Conservation (phyloP, 345 rosid species). For the Zanthoxylum bungeanum region DNA sequence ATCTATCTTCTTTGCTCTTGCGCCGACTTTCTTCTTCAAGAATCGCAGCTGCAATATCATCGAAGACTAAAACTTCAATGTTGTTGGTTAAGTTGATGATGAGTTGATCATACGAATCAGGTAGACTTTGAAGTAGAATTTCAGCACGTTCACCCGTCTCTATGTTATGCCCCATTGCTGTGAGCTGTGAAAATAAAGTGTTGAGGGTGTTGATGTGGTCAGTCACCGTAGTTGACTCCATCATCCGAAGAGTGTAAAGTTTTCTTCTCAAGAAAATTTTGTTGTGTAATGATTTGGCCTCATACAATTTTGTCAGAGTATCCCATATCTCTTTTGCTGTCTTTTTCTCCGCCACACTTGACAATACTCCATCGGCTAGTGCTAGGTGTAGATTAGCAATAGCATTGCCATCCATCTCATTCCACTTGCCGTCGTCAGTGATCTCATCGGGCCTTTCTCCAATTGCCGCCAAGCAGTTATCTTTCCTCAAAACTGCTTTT, state of each 20-base stretch:
- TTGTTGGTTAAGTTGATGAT: too few relatives aligned
- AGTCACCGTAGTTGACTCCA: too few relatives aligned
- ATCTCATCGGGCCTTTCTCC: background rate
- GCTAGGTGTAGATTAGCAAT: background rate
- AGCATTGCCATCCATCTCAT: constrained; percentile 3
- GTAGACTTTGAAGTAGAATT: background rate
- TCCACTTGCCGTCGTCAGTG: background rate
- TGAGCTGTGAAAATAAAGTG: too few relatives aligned
- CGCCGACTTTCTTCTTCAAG: background rate
- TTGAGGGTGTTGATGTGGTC: too few relatives aligned
- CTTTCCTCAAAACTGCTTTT: background rate
- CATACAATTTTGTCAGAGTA: too few relatives aligned
- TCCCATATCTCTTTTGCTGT: background rate
- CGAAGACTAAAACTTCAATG: too few relatives aligned
- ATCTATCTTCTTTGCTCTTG: background rate
- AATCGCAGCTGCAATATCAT: background rate
- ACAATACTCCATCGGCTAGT: constrained; percentile 7
- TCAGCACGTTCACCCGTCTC: background rate
- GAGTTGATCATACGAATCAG: too few relatives aligned
- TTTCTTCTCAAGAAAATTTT: too few relatives aligned
- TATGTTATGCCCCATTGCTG: too few relatives aligned
- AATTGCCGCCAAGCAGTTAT: background rate
- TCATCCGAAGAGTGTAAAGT: too few relatives aligned
- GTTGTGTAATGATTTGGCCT: too few relatives aligned
- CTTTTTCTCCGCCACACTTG: background rate